Percentiles rank a stretch among this genome's conserved stretches.
phyloP scores from a whole-genome alignment of 2,329 filamentous ascomycete species.

The Calonectria pteridis region DNA sequence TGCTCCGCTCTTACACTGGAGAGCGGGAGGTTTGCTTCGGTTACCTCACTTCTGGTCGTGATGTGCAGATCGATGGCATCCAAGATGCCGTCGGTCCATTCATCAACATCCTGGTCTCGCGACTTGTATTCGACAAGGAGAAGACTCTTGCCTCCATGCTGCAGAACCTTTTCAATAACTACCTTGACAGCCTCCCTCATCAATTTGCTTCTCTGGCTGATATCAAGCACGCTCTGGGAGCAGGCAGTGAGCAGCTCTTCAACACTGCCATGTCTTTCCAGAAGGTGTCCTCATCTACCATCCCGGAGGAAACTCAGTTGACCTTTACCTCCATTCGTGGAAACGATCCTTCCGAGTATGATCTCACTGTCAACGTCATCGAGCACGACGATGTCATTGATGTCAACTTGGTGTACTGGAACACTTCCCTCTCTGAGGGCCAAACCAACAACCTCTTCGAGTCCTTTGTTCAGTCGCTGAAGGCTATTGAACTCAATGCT shows the following conservation, averaged over 20 bases:
- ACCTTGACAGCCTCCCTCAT: not conserved
- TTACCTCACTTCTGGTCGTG: not conserved
- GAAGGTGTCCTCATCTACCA: not conserved
- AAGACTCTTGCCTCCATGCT: slow-evolving; percentile 1
- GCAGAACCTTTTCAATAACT: not conserved
- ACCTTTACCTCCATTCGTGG: not conserved
- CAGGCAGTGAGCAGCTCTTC: not conserved
- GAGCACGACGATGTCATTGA: not conserved
- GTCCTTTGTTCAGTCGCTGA: not conserved
- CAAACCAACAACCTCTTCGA: not conserved
- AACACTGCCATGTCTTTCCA: slow-evolving; percentile 2
- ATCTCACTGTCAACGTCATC: not conserved
- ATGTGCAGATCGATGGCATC: not conserved
- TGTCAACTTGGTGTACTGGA: slow-evolving; percentile 4
- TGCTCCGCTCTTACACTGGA: not conserved
- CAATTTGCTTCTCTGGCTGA: slow-evolving; percentile 6
- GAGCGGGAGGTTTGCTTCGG: not conserved
- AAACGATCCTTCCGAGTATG: slow-evolving; percentile 2
- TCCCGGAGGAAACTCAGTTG: not conserved
- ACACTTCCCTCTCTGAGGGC: not conserved
- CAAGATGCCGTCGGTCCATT: not conserved
- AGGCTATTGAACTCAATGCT: not conserved
- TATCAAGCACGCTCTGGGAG: not conserved
- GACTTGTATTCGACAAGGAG: not conserved
- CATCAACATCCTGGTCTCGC: not conserved